Evolutionary conservation across 108 stramenopile species (phyloP), one percentile per base, ranked within the genome.

Genomic region (Discostella pseudostelligera): DNA sequence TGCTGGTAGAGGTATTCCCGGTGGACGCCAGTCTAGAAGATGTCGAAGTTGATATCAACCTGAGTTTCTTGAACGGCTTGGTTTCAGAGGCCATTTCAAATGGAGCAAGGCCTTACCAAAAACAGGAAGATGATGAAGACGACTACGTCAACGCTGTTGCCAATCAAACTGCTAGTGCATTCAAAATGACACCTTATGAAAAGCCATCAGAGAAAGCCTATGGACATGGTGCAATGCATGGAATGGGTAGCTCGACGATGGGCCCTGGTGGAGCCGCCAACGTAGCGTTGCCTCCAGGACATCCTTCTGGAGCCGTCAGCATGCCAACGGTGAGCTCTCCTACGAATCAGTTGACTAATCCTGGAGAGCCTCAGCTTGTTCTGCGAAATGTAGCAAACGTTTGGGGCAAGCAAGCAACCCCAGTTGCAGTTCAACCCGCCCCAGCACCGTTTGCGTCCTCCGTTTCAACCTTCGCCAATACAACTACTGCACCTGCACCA

Each of bases 21-120:
- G 93, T 98, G 24, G 98, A 98, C 81, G 96, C 97, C 6, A 79
- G 79, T 53, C 92, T 89, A 54, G 97, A 98, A 72, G 96, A 90
- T 67, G 69, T 93, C 4, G 85, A 94, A 36, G 94, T 95, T 4
- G 98, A 98, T 73, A 80, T 82, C 47, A 82, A 86, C 59, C 69
- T 99, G 54, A 70, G 79, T 67, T 97, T 97, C 74, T 59, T 99
- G 59, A 85, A 97, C 72, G 84, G 85, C 1, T 87, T 79, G 56
- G 96, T 97, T 39, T 67, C 86, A 28, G 75, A 94, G 49, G 96
- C 96, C 12, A 56, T 96, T 21, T 70, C 82, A 3, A 86, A 81
- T 26, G 98, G 98, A 39, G 96, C 96, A 11, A 67, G 81, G 40
- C 79, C 89, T 12, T 99, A 98, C 70, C 68, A 73, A 13, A 87